phyloP scores from a whole-genome alignment of 208 protist species.

The Leishmania tarentolae region DNA sequence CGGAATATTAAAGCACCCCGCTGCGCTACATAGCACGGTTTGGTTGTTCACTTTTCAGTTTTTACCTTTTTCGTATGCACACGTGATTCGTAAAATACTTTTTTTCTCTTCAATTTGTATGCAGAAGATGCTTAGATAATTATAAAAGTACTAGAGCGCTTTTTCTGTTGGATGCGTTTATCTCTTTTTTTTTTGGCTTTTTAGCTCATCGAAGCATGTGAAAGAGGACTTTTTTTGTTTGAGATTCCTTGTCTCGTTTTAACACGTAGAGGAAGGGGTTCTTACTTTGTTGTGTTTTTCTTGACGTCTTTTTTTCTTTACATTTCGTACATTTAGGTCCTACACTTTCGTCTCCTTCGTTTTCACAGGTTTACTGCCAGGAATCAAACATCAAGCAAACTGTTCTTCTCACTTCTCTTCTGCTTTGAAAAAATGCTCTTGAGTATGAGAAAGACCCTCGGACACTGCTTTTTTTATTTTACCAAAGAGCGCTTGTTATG shows the following conservation, averaged over 20 bases:
- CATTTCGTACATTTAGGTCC: background rate
- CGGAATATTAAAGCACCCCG: slow-evolving; percentile 52
- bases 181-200: slow-evolving; percentile 6
- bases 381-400: background rate
- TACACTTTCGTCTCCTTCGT: background rate
- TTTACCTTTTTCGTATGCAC: too few relatives aligned
- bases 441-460: background rate
- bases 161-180: slow-evolving; percentile 5
- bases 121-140: background rate
- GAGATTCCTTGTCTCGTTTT: background rate
- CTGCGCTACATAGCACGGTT: slow-evolving; percentile 54
- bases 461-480: background rate
- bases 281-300: background rate
- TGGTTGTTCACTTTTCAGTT: background rate
- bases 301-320: background rate
- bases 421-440: background rate
- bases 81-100: background rate
- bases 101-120: background rate
- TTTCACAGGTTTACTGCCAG: slow-evolving; percentile 5
- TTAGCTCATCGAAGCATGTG: background rate
- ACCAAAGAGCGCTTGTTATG: background rate
- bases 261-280: background rate
- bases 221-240: slow-evolving; percentile 5
- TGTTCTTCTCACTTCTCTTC: background rate
- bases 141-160: slow-evolving; percentile 1